Percentiles rank a stretch among this genome's conserved stretches.
phyloP scores from a whole-genome alignment of 139 green algal species.

The Picochlorum sp. region DNA sequence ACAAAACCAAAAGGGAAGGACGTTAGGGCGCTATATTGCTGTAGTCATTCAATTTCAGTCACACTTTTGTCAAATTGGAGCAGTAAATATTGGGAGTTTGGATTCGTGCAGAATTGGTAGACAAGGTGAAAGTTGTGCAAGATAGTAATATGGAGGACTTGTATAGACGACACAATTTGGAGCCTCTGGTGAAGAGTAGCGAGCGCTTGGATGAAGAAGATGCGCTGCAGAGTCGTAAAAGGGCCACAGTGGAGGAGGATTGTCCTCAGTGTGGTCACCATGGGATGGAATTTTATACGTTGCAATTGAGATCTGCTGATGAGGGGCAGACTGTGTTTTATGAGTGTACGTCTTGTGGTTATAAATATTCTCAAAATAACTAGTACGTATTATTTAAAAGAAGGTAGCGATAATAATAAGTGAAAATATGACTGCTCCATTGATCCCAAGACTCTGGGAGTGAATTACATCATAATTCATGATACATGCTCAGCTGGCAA shows the following conservation, averaged over 20 bases:
- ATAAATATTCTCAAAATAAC: slow-evolving; percentile 45
- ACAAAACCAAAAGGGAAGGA: too few relatives aligned
- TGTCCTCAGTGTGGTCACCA: slow-evolving; percentile 69
- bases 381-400: not conserved
- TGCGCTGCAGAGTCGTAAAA: slow-evolving; percentile 12
- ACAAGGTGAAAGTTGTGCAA: slow-evolving; percentile 3
- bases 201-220: slow-evolving; percentile 33
- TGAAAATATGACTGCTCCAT: too few relatives aligned
- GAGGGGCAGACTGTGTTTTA: slow-evolving; percentile 89
- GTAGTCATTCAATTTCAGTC: too few relatives aligned
- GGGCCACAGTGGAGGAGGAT: slow-evolving; percentile 49
- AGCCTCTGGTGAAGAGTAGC: slow-evolving; percentile 55
- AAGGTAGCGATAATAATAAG: too few relatives aligned
- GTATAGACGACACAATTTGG: slow-evolving; percentile 47
- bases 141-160: slow-evolving; percentile 43
- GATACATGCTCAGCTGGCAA: not conserved
- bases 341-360: slow-evolving; percentile 64
- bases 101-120: slow-evolving; percentile 16
- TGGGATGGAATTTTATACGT: slow-evolving; percentile 80
- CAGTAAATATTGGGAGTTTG: too few relatives aligned
- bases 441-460: too few relatives aligned
- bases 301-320: slow-evolving; percentile 85
- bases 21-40: too few relatives aligned
- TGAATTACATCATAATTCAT: too few relatives aligned
- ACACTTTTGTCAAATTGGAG: too few relatives aligned